Evolutionary conservation across 768 basidiomycete species (phyloP), one percentile per base, ranked within the genome.

Genomic region (Brasilioporus rufonigricans): DNA sequence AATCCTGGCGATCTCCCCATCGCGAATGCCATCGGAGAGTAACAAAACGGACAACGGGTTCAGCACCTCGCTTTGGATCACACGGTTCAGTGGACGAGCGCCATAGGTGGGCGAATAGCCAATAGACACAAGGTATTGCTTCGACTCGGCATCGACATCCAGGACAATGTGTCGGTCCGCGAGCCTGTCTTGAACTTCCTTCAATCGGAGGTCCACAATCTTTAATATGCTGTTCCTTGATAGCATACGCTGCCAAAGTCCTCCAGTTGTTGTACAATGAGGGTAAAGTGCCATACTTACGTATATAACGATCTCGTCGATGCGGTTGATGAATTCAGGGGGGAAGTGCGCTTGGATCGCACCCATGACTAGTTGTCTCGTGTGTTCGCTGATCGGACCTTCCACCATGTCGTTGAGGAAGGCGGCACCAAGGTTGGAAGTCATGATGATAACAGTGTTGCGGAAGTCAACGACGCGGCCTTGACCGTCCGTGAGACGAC

Each of bases 391-490:
- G 48, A 96, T 83, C 0, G 82, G 76, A 5, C 91, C 91, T 56
- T 86, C 83, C 4, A 79, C 80, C 76, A 87, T 80, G 46, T 91
- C 91, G 52, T 88, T 83, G 44, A 92, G 77, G 72, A 80, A 89
- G 21, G 78, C 76, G 6, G 90, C 88, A 41, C 91, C 94, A 19
- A 96, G 79, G 67, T 98, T 98, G 46, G 91, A 93, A 5, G 94
- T 96, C 85, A 96, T 89, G 71, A 94, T 89, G 68, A 96, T 92
- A 65, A 96, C 90, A 1, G 92, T 91, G 68, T 94, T 95, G 54
- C 86, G 79, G 79, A 93, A 93, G 71, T 91, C 87, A 19, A 91
- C 83, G 39, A 91, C 77, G 57, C 89, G 84, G n/a, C 93, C 93
- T 72, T 95, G 93, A 8, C 93, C 89, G 62, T 96, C 93, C 21